Conservation (phyloP, 805 yeast genomes). For the Candida adriatica region DNA sequence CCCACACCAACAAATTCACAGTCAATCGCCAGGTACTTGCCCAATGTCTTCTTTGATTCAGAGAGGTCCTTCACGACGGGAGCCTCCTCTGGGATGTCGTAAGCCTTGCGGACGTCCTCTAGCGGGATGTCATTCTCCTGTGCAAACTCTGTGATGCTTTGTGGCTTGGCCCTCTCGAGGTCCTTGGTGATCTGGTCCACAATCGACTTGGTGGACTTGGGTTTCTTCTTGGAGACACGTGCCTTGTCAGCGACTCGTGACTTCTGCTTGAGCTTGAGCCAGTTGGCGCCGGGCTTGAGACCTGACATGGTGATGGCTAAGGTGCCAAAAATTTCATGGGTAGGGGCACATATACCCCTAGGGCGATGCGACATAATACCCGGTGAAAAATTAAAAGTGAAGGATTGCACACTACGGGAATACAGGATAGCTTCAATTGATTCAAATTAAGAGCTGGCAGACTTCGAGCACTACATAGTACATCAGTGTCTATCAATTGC, state of each 20-base stretch:
- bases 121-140: slow-evolving; percentile 23
- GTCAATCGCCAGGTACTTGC: slow-evolving; percentile 77
- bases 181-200: slow-evolving; percentile 12
- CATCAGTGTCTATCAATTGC: too few species aligned
- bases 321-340: too few species aligned
- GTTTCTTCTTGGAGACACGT: slow-evolving; percentile 4
- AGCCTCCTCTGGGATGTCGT: slow-evolving; percentile 12
- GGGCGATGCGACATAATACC: too few species aligned
- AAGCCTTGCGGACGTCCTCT: slow-evolving; percentile 17
- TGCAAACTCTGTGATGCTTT: slow-evolving; percentile 19
- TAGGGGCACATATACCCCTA: too few species aligned
- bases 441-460: too few species aligned
- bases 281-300: slow-evolving; percentile 14
- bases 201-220: slow-evolving; percentile 11
- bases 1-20: slow-evolving; percentile 96
- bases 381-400: too few species aligned
- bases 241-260: slow-evolving; percentile 5
- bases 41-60: slow-evolving; percentile 39
- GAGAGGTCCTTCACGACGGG: slow-evolving; percentile 12
- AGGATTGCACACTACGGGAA: too few species aligned
- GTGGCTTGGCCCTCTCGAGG: slow-evolving; percentile 10
- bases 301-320: too few species aligned
- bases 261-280: slow-evolving; percentile 18
- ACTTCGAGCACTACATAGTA: too few species aligned
- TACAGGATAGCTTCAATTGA: too few species aligned